A percentile compares a stretch with the other conserved stretches of the same genome.
Conservation (phyloP, 805 yeast species). For the Candida silvicultrix region DNA sequence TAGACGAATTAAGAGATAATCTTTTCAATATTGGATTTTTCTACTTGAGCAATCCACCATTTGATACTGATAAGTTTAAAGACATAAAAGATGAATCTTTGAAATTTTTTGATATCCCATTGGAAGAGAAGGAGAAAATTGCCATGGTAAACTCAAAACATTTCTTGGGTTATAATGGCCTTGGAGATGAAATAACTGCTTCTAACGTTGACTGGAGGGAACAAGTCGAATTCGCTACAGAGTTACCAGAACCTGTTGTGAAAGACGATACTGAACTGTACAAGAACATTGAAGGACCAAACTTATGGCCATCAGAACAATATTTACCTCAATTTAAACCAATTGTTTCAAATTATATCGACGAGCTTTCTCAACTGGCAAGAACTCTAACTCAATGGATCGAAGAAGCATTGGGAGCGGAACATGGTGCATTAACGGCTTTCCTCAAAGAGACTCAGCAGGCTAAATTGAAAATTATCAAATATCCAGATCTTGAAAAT, state of each 20-base stretch:
- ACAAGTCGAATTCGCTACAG: constrained; percentile 41
- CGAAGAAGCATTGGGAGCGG: constrained; percentile 49
- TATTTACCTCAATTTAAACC: constrained; percentile 30
- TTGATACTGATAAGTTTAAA: constrained; percentile 18
- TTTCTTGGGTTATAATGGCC: constrained; percentile 38
- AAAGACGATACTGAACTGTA: constrained; percentile 27
- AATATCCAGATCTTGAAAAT: constrained; percentile 25
- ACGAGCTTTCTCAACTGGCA: constrained; percentile 38
- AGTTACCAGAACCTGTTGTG: constrained; percentile 37
- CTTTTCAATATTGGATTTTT: constrained; percentile 41
- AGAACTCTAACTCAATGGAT: constrained; percentile 38
- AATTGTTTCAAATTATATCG: constrained; percentile 29
- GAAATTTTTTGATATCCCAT: constrained; percentile 34
- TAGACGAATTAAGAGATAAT: constrained; percentile 47
- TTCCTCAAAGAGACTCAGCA: constrained; percentile 40
- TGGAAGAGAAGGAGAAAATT: constrained; percentile 29
- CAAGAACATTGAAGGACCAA: constrained; percentile 41
- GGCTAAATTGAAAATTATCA: constrained; percentile 35
- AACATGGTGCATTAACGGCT: constrained; percentile 34
- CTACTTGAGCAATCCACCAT: constrained; percentile 38
- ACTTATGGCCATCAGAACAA: constrained; percentile 35
- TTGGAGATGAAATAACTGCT: constrained; percentile 42
- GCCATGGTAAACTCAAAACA: constrained; percentile 38
- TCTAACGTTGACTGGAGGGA: constrained; percentile 42
- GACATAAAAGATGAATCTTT: constrained; percentile 25